Base-by-base conservation (phyloP, 495 filamentous ascomycete species). In the Xylaria nigripes region DNA sequence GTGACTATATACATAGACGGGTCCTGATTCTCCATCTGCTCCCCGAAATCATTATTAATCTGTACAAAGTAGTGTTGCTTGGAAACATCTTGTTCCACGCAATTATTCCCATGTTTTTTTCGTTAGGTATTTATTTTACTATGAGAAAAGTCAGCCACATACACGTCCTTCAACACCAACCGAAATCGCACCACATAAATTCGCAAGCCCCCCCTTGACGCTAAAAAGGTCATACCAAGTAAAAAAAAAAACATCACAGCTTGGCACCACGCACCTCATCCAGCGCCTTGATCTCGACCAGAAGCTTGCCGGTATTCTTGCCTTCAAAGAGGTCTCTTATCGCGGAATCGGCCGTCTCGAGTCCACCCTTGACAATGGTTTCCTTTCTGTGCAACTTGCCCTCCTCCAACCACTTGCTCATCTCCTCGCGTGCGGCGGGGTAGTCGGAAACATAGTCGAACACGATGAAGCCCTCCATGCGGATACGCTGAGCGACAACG, bases 381-480 rank as follows among this genome's bases (percentile, higher is more conserved):
- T 80, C 77, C 60, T 77, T 74, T 19, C 72, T 56, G 58, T 78
- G 69, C 19, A 86, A 59, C 69, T 80, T 82, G 16, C 78, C 77
- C 58, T 83, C 75, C 1, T 54, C 58, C 50, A 80, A 62, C 72
- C 74, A 81, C 56, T 73, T 67, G 30, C 72, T 72, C 1, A 83
- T 61, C 54, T 80, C 71, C 55, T 71, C 57, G 15, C 61, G 61
- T 2, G 80, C 74, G 34, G 65, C 63, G 6, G 59, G 22, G 45
- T 66, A 68, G 36, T 79, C 69, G 7, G 63, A 42, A 9, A 57
- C 48, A 57, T 69, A 77, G 65, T 87, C 84, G 10, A 75, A 59
- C 23, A 83, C 70, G 45, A 87, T 80, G 68, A 89, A 85, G 0
- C 86, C 85, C 54, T 78, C 72, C 59, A 86, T 76, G 51, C 57